Evolutionary conservation across 148 eudicot species (phyloP), one percentile per base, ranked within the genome.

Genomic region (Chenopodium suecicum): DNA sequence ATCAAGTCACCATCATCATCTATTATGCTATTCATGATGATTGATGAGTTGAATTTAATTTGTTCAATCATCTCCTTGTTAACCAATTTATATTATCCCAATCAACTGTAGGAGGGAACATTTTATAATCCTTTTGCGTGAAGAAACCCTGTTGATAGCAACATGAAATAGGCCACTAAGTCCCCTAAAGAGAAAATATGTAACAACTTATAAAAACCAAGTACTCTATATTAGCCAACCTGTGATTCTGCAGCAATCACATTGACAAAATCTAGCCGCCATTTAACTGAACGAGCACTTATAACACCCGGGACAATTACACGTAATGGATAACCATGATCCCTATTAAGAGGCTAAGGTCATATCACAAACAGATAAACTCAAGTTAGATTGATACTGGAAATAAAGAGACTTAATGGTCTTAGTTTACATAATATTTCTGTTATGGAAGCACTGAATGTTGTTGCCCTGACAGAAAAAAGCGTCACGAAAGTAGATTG

Each of bases 231-330:
- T 76, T 50, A 20, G 31, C 85, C 41, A 70, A 95, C 99, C 98
- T 95, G 97, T 85, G 92, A 92, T 86, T 92, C 98, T 82, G 92
- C 94, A 50, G 90, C 91, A 81, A 89, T 89, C 80, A 95, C 91
- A 85, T 85, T 91, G 81, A 95, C 89, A 50, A 90, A 93, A 83
- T 95, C 95, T 46, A 95, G 86, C 99, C 99, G 23, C 23, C 23
- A 95, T 86, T 93, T 95, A 29, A 95, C 98, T 81, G 99, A 95
- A 82, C 98, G 99, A 44, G 99, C 99, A 86, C 99, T 98, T 71
- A 95, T 95, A 79, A 95, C 91, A 84, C 99, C 99, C 0, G 99
- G 99, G 83, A 95, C 99, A 64, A 95, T 79, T 17, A 90, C 95
- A 68, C 99, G 94, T 86, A 95, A 70, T 71, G 99, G 99, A 86